phyloP scores from a whole-genome alignment of 2,329 filamentous ascomycete species.

The Hypoxylon sp. region DNA sequence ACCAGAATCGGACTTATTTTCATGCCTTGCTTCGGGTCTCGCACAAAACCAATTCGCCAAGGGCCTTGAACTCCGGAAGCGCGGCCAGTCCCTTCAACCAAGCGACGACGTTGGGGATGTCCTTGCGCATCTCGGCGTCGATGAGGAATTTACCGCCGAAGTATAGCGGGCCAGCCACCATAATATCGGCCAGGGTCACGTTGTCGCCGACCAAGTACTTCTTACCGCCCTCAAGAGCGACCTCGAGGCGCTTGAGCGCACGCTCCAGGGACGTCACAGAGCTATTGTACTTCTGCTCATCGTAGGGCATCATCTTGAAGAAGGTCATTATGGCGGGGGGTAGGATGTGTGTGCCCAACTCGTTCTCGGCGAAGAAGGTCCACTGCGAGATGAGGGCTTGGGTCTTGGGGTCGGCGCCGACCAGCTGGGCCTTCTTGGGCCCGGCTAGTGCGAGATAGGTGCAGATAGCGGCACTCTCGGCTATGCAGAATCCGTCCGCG shows the following conservation, averaged over 20 bases:
- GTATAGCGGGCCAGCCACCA: constrained; percentile 53
- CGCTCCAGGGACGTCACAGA: constrained; percentile 47
- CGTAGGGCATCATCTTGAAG: constrained; percentile 51
- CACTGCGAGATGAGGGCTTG: constrained; percentile 63
- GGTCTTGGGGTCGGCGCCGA: constrained; percentile 60
- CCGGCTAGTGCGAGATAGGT: constrained; percentile 63
- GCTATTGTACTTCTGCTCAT: constrained; percentile 49
- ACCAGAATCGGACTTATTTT: neutral
- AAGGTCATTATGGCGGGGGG: constrained; percentile 50
- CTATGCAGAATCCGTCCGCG: constrained; percentile 62
- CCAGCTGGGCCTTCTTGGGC: constrained; percentile 60
- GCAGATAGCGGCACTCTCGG: constrained; percentile 65
- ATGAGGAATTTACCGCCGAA: constrained; percentile 50
- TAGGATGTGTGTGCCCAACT: constrained; percentile 50
- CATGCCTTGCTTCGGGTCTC: constrained; percentile 48
- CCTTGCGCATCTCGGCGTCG: constrained; percentile 57
- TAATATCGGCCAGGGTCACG: constrained; percentile 58
- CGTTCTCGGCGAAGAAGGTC: constrained; percentile 60
- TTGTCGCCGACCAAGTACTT: constrained; percentile 58
- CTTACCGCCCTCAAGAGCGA: constrained; percentile 53
- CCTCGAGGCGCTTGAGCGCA: constrained; percentile 54
- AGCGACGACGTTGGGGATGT: constrained; percentile 52
- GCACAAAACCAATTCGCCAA: constrained; percentile 54
- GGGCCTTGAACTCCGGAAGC: constrained; percentile 55
- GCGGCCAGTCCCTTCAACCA: constrained; percentile 55